These are phyloP conservation scores for Leishmania major DNA, from an alignment of 208 protist genomes.

Conservation along the genomic window DNA sequence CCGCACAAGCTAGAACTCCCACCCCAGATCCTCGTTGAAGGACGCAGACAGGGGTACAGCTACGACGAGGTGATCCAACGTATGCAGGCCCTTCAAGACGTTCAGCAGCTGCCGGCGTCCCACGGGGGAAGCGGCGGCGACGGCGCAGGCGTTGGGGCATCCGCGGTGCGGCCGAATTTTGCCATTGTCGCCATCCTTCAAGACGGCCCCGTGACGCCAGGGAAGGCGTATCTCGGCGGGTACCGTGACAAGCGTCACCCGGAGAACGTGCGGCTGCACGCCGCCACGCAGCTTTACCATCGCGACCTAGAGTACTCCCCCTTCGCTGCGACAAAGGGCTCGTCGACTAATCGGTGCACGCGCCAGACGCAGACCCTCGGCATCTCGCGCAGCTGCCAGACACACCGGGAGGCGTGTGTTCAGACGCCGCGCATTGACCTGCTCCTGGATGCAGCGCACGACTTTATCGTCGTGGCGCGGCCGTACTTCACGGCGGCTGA, in stretches of 20 bases:
- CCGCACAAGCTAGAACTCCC: slow-evolving; percentile 42
- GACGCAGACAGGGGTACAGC: slow-evolving; percentile 51
- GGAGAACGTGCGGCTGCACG: slow-evolving; percentile 86
- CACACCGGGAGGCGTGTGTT: slow-evolving; percentile 88
- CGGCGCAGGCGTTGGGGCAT: neutral
- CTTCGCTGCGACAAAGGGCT: slow-evolving; percentile 27
- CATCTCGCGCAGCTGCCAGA: slow-evolving; percentile 88
- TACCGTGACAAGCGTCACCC: slow-evolving; percentile 83
- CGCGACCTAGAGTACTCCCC: slow-evolving; percentile 67
- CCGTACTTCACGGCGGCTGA: slow-evolving; percentile 88
- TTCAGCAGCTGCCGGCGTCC: slow-evolving; percentile 2
- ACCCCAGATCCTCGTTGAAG: slow-evolving; percentile 60
- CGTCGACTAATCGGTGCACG: slow-evolving; percentile 36
- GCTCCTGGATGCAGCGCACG: slow-evolving; percentile 58
- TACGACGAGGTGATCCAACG: slow-evolving; percentile 69
- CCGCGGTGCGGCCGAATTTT: slow-evolving; percentile 9
- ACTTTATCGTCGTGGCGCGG: slow-evolving; percentile 75
- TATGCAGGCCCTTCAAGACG: slow-evolving; percentile 30
- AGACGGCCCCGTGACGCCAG: slow-evolving; percentile 15
- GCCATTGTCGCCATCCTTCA: slow-evolving; percentile 42
- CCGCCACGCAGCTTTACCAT: slow-evolving; percentile 89
- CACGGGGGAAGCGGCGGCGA: slow-evolving; percentile 10
- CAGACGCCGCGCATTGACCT: slow-evolving; percentile 88
- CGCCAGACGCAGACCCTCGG: slow-evolving; percentile 94
- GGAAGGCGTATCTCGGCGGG: slow-evolving; percentile 93